Percentiles rank a stretch among this genome's conserved stretches.
phyloP scores from a whole-genome alignment of 2,329 filamentous ascomycete genomes.

The Apiospora malaysiana region DNA sequence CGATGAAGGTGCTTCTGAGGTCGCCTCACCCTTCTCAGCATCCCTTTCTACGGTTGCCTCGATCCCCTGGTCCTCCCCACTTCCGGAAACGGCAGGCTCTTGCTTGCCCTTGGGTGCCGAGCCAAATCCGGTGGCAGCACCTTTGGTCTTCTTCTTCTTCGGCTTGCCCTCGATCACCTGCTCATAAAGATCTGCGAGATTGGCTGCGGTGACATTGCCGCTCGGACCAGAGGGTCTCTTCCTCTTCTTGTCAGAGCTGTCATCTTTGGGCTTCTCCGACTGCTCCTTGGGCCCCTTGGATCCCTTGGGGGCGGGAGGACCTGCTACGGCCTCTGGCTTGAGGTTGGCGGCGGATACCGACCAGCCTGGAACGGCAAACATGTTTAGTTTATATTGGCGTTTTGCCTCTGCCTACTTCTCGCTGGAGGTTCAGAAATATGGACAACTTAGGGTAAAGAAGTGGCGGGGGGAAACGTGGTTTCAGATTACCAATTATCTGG shows the following conservation, averaged over 20 bases:
- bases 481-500: background rate
- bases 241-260: slow-evolving; percentile 59
- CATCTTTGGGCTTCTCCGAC: slow-evolving; percentile 32
- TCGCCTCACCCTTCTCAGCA: slow-evolving; percentile 25
- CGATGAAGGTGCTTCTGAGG: background rate
- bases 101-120: background rate
- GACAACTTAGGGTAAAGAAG: background rate
- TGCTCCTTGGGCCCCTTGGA: slow-evolving; percentile 39
- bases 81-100: slow-evolving; percentile 15
- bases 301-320: slow-evolving; percentile 36
- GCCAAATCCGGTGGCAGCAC: slow-evolving; percentile 28
- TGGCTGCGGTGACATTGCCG: slow-evolving; percentile 66
- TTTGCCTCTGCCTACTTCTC: background rate
- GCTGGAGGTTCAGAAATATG: background rate
- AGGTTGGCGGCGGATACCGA: slow-evolving; percentile 75
- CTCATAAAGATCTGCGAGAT: slow-evolving; percentile 81
- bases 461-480: background rate
- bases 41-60: slow-evolving; percentile 29
- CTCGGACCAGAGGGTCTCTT: slow-evolving; percentile 51
- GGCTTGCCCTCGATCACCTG: slow-evolving; percentile 75
- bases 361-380: slow-evolving; percentile 97
- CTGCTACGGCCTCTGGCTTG: slow-evolving; percentile 66
- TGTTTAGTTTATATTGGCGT: slow-evolving; percentile 41
- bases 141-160: slow-evolving; percentile 38
- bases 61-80: slow-evolving; percentile 38